A percentile compares a stretch with the other conserved stretches of the same genome.
phyloP scores from a whole-genome alignment of 768 basidiomycete species.

The Kwoniella pini region DNA sequence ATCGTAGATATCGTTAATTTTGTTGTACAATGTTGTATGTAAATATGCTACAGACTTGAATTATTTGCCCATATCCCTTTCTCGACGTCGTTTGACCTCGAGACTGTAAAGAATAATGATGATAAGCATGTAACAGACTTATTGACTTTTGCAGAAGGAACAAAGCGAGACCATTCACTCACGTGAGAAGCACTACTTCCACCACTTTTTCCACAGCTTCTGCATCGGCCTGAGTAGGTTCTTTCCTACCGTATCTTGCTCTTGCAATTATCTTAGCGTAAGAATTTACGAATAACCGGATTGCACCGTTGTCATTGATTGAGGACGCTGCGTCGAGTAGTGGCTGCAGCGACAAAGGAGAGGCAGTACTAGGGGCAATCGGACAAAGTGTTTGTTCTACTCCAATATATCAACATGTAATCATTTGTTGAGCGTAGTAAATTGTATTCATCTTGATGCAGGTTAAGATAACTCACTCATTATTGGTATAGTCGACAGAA shows the following conservation, averaged over 20 bases:
- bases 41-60: background rate
- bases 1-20: background rate
- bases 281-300: slow-evolving; percentile 39
- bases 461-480: slow-evolving; percentile 44
- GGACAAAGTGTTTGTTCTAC: slow-evolving; percentile 24
- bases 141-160: too few species aligned
- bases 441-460: too few species aligned
- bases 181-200: slow-evolving; percentile 44
- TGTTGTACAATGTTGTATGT: slow-evolving; percentile 23
- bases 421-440: too few species aligned
- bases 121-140: too few species aligned
- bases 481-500: slow-evolving; percentile 28
- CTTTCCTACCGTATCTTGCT: slow-evolving; percentile 42
- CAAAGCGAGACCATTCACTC: slow-evolving; percentile 13
- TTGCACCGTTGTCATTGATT: slow-evolving; percentile 27
- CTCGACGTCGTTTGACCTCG: slow-evolving; percentile 21
- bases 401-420: too few species aligned
- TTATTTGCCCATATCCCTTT: slow-evolving; percentile 6
- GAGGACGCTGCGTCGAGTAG: slow-evolving; percentile 21
- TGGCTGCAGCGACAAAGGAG: slow-evolving; percentile 26
- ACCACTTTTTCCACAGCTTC: slow-evolving; percentile 48
- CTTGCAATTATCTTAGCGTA: slow-evolving; percentile 39
- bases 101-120: slow-evolving; percentile 6
- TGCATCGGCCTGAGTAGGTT: slow-evolving; percentile 47
- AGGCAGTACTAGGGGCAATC: background rate